Evolutionary conservation across 202 grass and related monocot species (phyloP), one percentile per base, ranked within the genome.

Genomic region (Panicum hallii): DNA sequence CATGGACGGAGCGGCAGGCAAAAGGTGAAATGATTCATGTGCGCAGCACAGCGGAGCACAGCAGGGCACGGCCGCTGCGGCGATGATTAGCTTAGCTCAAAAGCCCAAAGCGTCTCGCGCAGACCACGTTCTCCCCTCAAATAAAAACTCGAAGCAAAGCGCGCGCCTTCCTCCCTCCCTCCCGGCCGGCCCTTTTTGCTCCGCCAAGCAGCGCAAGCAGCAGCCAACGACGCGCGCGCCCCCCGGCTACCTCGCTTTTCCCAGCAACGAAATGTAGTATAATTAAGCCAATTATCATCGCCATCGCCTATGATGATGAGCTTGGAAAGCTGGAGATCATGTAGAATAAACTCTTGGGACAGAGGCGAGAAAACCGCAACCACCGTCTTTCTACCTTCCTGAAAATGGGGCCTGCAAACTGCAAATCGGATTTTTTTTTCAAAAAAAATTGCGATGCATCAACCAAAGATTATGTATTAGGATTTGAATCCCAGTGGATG

Each of bases 101-200:
- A 89, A 86, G 72, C 72, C 67, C 30, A 90, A 82, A 83, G 67
- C 16, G 79, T 20, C 16, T 65, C 16, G 74, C 88, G 88, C 74
- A 79, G 84, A 87, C 88, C 88, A 90, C 84, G 79, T 83, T 90
- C 83, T 89, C 36, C 43, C 63, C 64, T 76, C 71, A 74, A 74
- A 54, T 17, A 5, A 30, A 6, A 30, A 6, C 60, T 12, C 9
- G 0, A 14, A 30, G 2, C 23, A 34, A 63, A 49, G 47, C 44
- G 20, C 11, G 36, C 26, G 12, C 11, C n/a, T 40, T 11, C 20
- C 50, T 57, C 13, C 23, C 36, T 38, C 5, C 12, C 11, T 19
- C 5, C 11, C 15, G 45, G 32, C 32, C 45, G 10, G 10, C 38
- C 16, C 60, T 79, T 86, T 86, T 79, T 79, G 55, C 73, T 32